Evolutionary conservation across 352 stramenopile genomes (phyloP), one percentile per base, ranked within the genome.

Genomic region (Peronospora belbahrii): DNA sequence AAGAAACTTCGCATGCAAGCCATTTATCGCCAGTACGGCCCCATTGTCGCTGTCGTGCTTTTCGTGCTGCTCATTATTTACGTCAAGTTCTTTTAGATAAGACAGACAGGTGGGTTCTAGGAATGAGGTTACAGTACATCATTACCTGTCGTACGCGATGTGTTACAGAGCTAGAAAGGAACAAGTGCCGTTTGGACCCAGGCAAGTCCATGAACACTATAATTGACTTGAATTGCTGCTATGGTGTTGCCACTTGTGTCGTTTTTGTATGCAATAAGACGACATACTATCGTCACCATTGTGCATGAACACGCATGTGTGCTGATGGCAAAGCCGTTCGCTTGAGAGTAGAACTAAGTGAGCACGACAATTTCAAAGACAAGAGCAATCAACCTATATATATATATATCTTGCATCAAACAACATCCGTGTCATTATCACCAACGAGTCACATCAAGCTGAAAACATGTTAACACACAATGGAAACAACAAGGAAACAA

Each of bases 1-100:
- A 98, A 97, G 67, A 94, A 96, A 61, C 71, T 96, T 42, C 87
- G 78, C 23, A 73, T 94, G 65, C 82, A 94, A 53, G 82, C 82
- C 15, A 88, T 94, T 38, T 94, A 94, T 66, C 79, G 80, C 40
- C 81, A 94, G 44, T 94, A 94, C 59, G 82, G 70, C 10, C 82
- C 82, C 6, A 83, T 94, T 44, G 82, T 77, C 22, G 82, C 80
- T 30, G 67, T 94, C 45, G 70, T 50, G 52, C 73, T 91, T 42
- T 88, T 94, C 50, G 73, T 94, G 58, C 43, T 91, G 46, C 60
- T 94, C 42, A 77, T 91, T 70, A 87, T 94, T 72, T 94, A 94
- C 77, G 85, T 89, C 52, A 91, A 91, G 63, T 93, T 93, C 63
- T 94, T 94, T 66, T 91, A 81, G 67, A 55, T 56, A 41, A 52